A percentile compares a stretch with the other conserved stretches of the same genome.
These are phyloP conservation scores for Aspergillus sp. DNA, from an alignment of 2,329 filamentous ascomycete genomes.

Conservation along the genomic window DNA sequence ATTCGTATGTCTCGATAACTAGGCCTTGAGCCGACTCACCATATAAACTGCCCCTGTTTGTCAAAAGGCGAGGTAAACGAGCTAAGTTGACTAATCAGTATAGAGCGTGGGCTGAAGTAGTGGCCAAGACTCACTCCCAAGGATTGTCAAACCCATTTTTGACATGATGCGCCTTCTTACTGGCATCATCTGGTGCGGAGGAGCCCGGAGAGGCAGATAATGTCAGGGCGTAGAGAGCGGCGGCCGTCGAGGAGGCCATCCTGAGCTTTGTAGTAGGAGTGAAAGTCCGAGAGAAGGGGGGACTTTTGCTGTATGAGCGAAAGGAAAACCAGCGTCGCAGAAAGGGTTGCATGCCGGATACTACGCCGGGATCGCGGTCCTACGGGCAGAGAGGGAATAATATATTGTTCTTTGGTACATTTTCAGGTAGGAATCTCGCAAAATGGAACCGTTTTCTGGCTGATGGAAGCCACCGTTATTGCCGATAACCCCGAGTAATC, in stretches of 20 bases:
- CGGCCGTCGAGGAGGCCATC: conserved; percentile 39
- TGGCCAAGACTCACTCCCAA: conserved; percentile 38
- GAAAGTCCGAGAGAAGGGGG: conserved; percentile 8
- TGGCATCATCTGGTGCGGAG: conserved; percentile 39
- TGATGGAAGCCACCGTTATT: neutral
- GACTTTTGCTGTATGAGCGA: conserved; percentile 15
- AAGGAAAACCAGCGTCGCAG: conserved; percentile 21
- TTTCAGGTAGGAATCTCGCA: neutral
- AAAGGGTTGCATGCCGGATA: conserved; percentile 13
- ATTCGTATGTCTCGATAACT: neutral
- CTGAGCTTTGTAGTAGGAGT: conserved; percentile 23
- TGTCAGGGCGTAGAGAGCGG: conserved; percentile 43
- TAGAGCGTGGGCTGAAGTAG: neutral
- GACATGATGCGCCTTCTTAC: conserved; percentile 41
- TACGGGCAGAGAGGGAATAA: neutral
- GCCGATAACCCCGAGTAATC: conserved; percentile 4
- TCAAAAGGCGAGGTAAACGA: conserved; percentile 21
- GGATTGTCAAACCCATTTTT: conserved; percentile 43
- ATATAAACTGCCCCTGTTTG: neutral
- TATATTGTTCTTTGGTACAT: neutral
- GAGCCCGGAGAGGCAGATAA: conserved; percentile 36
- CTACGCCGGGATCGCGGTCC: neutral
- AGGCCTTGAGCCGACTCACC: neutral
- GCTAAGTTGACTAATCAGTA: conserved; percentile 14
- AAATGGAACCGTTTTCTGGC: neutral